Evolutionary conservation across 2,329 filamentous ascomycete genomes (phyloP).

Genomic region (Fusarium kyushuense): DNA sequence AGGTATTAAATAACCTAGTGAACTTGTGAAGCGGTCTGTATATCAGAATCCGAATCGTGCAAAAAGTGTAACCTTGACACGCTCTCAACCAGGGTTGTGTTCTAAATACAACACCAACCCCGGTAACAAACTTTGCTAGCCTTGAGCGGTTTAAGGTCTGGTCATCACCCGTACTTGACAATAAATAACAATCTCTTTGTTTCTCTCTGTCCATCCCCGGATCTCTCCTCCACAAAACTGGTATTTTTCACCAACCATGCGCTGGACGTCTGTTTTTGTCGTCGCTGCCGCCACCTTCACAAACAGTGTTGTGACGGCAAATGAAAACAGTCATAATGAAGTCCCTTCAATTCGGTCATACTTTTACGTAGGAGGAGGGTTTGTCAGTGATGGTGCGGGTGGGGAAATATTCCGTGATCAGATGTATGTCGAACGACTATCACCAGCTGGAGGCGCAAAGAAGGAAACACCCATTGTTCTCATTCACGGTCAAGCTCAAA

Average conservation of each 20-base stretch:
- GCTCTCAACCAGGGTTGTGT: not conserved
- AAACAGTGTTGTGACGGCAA: not conserved
- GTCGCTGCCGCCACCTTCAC: not conserved
- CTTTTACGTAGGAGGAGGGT: constrained; percentile 35
- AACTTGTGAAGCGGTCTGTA: too few relatives aligned
- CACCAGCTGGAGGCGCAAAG: constrained; percentile 17
- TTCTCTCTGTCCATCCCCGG: fast-evolving
- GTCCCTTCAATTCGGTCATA: constrained; percentile 32
- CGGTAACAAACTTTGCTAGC: not conserved
- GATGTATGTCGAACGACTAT: constrained; percentile 42
- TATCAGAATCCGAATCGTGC: not conserved
- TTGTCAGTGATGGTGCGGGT: constrained; percentile 36
- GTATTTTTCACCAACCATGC: not conserved
- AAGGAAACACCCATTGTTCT: constrained; percentile 32
- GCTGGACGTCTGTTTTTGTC: constrained; percentile 1
- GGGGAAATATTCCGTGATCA: constrained; percentile 42
- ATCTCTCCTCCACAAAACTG: fast-evolving
- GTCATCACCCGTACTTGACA: not conserved
- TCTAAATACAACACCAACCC: not conserved
- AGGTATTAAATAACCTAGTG: too few relatives aligned
- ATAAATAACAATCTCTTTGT: not conserved
- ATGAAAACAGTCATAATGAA: constrained; percentile 1
- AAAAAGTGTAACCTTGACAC: not conserved
- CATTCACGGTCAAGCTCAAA: constrained; percentile 42
- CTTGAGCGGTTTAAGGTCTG: not conserved